A percentile compares a stretch with the other conserved stretches of the same genome.
Conservation (phyloP, 495 filamentous ascomycete species). For the Cryomyces antarcticus region DNA sequence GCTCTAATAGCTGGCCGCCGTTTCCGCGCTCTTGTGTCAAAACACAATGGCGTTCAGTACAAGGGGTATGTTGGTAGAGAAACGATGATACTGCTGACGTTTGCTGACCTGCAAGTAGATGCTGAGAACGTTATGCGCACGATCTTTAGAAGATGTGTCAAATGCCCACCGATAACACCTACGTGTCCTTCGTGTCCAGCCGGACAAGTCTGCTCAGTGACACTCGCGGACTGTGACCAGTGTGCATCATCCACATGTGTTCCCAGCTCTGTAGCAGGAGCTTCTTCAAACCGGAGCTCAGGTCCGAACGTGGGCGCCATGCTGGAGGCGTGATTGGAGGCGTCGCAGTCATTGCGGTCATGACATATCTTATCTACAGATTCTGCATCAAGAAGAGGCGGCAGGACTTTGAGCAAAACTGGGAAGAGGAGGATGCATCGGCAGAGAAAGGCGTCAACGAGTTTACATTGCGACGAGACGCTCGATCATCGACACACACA, state of each 20-base stretch:
- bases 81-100: conserved; percentile 3
- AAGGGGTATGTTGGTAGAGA: background rate
- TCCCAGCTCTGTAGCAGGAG: conserved; percentile 19
- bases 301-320: conserved; percentile 53
- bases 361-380: conserved; percentile 67
- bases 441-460: conserved; percentile 32
- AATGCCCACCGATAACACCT: conserved; percentile 13
- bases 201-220: conserved; percentile 33
- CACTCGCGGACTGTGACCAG: conserved; percentile 29
- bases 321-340: conserved; percentile 71
- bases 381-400: conserved; percentile 69
- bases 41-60: background rate
- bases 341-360: conserved; percentile 40
- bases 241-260: conserved; percentile 44
- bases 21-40: background rate
- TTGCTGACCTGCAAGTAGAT: no score
- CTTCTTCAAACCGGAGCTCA: conserved; percentile 11
- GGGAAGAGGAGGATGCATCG: conserved; percentile 27
- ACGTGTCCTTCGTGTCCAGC: conserved; percentile 12
- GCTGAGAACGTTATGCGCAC: conserved; percentile 11
- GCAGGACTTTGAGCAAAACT: conserved; percentile 35
- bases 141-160: conserved; percentile 19
- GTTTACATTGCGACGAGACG: conserved; percentile 38
- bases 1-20: background rate
- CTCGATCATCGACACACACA: conserved; percentile 65